phyloP scores from a whole-genome alignment of 2,329 filamentous ascomycete genomes.

The Neurospora crassa region DNA sequence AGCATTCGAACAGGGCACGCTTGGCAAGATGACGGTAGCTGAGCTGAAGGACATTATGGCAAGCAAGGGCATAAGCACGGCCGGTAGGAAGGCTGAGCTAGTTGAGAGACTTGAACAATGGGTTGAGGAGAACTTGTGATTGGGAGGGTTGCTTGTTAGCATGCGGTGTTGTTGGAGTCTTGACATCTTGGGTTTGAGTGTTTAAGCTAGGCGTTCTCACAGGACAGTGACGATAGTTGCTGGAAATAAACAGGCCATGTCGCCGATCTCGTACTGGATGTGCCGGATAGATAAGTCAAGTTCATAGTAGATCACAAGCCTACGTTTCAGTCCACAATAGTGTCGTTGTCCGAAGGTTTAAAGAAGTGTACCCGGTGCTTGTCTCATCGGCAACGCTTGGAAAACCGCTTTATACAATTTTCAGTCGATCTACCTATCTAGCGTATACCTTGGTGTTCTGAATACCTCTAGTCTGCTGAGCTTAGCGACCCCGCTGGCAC shows the following conservation, averaged over 20 bases:
- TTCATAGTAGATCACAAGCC: neutral
- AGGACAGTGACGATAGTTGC: neutral
- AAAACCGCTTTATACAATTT: too few relatives aligned
- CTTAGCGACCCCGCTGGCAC: too few relatives aligned
- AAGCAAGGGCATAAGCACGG: slow-evolving; percentile 36
- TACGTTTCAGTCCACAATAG: neutral
- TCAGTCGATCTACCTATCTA: too few relatives aligned
- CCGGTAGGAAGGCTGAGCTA: slow-evolving; percentile 44
- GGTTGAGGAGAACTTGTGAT: slow-evolving; percentile 36
- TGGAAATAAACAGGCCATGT: neutral
- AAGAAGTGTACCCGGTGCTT: neutral
- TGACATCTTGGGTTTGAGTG: neutral
- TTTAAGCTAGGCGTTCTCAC: neutral
- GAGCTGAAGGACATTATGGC: slow-evolving; percentile 41
- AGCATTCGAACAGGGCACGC: slow-evolving; percentile 33
- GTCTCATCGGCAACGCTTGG: too few relatives aligned
- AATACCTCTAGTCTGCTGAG: too few relatives aligned
- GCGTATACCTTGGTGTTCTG: too few relatives aligned
- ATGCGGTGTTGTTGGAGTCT: neutral
- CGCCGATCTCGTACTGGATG: neutral
- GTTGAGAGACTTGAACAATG: slow-evolving; percentile 47
- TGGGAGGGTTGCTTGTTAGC: neutral
- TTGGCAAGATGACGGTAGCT: slow-evolving; percentile 45
- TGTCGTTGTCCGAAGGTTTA: neutral
- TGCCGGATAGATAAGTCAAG: neutral